Evolutionary conservation across 495 filamentous ascomycete genomes (phyloP).

Genomic region (Talaromyces trachyspermus): DNA sequence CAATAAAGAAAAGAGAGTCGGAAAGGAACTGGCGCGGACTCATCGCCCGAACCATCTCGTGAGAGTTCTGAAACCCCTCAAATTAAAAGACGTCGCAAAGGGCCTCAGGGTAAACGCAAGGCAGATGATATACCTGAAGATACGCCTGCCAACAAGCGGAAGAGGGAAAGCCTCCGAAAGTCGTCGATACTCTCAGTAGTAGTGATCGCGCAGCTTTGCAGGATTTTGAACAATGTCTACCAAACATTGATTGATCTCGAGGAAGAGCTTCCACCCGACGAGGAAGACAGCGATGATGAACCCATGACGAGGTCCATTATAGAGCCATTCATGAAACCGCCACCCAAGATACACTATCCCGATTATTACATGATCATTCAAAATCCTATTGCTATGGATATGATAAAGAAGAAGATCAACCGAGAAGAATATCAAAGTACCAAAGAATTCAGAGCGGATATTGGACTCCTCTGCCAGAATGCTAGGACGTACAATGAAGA

Average conservation of each 20-base stretch:
- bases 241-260: conserved; percentile 77
- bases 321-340: conserved; percentile 87
- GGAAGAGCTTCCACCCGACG: conserved; percentile 48
- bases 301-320: conserved; percentile 67
- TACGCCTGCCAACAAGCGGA: conserved; percentile 71
- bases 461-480: conserved; percentile 78
- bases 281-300: conserved; percentile 54
- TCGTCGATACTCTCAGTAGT: conserved; percentile 42
- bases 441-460: conserved; percentile 71
- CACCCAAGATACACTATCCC: conserved; percentile 76
- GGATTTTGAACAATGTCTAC: conserved; percentile 63
- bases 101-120: conserved; percentile 75
- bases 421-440: conserved; percentile 81
- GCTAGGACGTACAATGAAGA: conserved; percentile 95
- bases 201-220: conserved; percentile 55
- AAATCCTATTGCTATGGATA: conserved; percentile 86
- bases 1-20: conserved; percentile 60
- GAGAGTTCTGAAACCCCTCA: conserved; percentile 70
- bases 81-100: conserved; percentile 68
- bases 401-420: conserved; percentile 89
- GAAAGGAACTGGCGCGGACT: conserved; percentile 45
- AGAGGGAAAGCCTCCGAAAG: conserved; percentile 67
- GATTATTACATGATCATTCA: conserved; percentile 93
- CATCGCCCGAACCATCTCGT: conserved; percentile 66
- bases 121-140: conserved; percentile 73